phyloP scores from a whole-genome alignment of 352 stramenopile species.

The Phytophthora foliorum region DNA sequence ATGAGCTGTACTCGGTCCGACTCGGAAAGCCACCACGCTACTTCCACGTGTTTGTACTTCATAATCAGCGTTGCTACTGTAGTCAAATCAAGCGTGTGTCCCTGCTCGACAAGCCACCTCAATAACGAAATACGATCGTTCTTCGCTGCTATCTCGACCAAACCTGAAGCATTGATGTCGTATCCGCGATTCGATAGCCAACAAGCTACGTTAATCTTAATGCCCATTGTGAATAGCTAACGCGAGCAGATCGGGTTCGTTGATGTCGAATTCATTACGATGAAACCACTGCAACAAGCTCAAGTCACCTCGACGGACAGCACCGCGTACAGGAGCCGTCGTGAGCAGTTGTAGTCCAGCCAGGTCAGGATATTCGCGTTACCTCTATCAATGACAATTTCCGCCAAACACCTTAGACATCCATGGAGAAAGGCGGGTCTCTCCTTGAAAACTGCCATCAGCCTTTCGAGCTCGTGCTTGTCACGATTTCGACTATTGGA shows the following conservation, averaged over 20 bases:
- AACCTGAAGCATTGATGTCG: not conserved
- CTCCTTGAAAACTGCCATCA: not conserved
- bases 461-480: not conserved
- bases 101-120: not conserved
- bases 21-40: slow-evolving; percentile 2
- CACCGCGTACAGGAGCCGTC: not conserved
- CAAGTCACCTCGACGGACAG: not conserved
- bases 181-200: slow-evolving; percentile 3
- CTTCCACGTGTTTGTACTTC: not conserved
- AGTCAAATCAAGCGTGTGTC: not conserved
- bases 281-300: slow-evolving; percentile 6
- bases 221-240: not conserved
- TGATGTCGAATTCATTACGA: not conserved
- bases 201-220: not conserved
- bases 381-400: not conserved
- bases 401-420: not conserved
- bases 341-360: not conserved
- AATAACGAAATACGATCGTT: not conserved
- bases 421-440: not conserved
- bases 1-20: not conserved
- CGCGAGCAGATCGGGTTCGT: not conserved
- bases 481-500: not conserved
- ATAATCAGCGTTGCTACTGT: not conserved
- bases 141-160: not conserved
- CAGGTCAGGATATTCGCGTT: not conserved